These are phyloP conservation scores for Pseudonitzschia multistriata DNA, from an alignment of 108 stramenopile species.

Conservation along the genomic window DNA sequence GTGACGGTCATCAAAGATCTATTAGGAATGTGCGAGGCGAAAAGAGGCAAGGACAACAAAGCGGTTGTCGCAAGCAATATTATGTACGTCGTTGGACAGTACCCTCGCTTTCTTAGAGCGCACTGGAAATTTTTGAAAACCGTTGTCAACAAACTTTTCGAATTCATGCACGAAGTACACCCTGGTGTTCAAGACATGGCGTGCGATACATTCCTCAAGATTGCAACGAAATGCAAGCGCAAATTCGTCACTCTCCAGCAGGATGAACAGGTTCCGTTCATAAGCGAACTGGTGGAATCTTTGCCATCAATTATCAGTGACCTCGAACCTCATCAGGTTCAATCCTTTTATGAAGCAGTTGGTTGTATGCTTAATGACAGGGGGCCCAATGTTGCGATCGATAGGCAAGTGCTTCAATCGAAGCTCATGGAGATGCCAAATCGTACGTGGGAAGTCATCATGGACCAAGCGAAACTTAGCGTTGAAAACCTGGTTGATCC, in stretches of 20 bases:
- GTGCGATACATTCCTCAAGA: slow-evolving; percentile 98
- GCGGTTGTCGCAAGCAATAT: slow-evolving; percentile 99
- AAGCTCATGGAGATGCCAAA: slow-evolving; percentile 95
- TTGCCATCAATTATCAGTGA: slow-evolving; percentile 90
- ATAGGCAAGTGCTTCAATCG: slow-evolving; percentile 76
- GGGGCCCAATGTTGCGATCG: slow-evolving; percentile 77
- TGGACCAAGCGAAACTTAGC: slow-evolving; percentile 76
- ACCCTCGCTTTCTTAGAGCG: slow-evolving; percentile 97
- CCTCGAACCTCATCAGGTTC: slow-evolving; percentile 98
- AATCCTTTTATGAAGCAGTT: slow-evolving; percentile 98
- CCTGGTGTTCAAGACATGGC: slow-evolving; percentile 99
- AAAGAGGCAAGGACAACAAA: slow-evolving; percentile 98
- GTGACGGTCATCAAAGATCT: slow-evolving; percentile 99
- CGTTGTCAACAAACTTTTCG: slow-evolving; percentile 99
- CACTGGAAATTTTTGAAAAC: slow-evolving; percentile 99
- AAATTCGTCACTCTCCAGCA: slow-evolving; percentile 94
- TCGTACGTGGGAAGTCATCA: slow-evolving; percentile 84
- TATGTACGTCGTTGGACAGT: slow-evolving; percentile 99
- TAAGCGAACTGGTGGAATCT: slow-evolving; percentile 90
- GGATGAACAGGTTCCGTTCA: slow-evolving; percentile 89
- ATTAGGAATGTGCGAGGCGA: slow-evolving; percentile 92
- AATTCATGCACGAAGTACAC: slow-evolving; percentile 99
- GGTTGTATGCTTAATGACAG: slow-evolving; percentile 94
- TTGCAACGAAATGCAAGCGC: slow-evolving; percentile 97
- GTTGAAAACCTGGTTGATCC: slow-evolving; percentile 84